These are phyloP conservation scores for Penicillium sp. DNA, from an alignment of 2,329 filamentous ascomycete species.

Conservation along the genomic window DNA sequence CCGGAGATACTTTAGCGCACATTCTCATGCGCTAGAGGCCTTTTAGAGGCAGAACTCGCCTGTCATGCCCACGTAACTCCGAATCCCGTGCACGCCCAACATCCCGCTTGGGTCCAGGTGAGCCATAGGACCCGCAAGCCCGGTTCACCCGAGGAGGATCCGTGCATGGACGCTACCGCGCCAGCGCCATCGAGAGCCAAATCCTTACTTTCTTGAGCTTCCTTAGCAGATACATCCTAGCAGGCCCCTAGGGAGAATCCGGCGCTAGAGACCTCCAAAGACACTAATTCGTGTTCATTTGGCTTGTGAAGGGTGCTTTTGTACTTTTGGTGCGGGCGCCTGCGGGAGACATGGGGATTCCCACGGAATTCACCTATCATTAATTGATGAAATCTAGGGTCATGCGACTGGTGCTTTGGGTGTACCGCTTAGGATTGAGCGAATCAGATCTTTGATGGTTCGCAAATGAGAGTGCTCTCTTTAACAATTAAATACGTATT, in stretches of 20 bases:
- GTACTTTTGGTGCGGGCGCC: neutral
- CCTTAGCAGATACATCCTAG: neutral
- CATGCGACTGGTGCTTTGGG: neutral
- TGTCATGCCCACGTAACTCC: neutral
- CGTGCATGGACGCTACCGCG: neutral
- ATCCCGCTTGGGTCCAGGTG: neutral
- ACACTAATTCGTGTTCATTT: too few relatives aligned
- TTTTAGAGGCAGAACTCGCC: neutral
- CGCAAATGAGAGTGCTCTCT: too few relatives aligned
- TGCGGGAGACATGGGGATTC: neutral
- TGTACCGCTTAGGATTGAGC: neutral
- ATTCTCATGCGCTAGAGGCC: too few relatives aligned
- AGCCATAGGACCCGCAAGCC: neutral
- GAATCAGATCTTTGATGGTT: neutral
- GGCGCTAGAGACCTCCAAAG: neutral
- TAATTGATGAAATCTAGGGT: neutral
- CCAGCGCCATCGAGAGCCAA: too few relatives aligned
- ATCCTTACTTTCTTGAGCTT: neutral
- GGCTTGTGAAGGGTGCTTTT: too few relatives aligned
- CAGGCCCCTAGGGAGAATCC: neutral
- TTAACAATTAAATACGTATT: too few relatives aligned
- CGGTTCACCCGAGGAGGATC: neutral
- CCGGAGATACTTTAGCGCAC: too few relatives aligned
- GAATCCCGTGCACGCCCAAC: neutral
- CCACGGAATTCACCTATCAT: neutral